Evolutionary conservation across 164 flowering plant species (phyloP).

Genomic region (Berberis thunbergii): DNA sequence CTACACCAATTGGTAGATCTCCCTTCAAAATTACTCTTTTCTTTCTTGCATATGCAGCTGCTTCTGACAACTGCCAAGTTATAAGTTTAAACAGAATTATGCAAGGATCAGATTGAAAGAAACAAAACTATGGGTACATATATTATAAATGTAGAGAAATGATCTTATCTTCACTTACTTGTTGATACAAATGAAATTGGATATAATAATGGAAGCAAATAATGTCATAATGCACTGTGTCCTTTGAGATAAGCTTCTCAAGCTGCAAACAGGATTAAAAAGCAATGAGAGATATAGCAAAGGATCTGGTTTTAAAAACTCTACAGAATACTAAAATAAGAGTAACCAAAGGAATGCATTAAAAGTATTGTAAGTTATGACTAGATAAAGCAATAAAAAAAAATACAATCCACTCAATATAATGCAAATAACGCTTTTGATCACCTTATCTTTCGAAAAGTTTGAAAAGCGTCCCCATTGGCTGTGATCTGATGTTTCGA

Average conservation of each 20-base stretch:
- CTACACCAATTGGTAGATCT: conserved; percentile 94
- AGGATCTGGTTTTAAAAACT: not conserved
- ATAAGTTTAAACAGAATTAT: conserved; percentile 2
- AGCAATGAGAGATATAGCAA: conserved; percentile 5
- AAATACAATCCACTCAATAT: not conserved
- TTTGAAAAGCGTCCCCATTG: conserved; percentile 92
- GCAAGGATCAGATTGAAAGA: not conserved
- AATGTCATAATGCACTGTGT: conserved; percentile 52
- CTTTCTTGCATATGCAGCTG: conserved; percentile 62
- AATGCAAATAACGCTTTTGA: not conserved
- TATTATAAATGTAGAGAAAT: not conserved
- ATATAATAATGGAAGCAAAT: conserved; percentile 61
- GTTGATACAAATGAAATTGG: conserved; percentile 78
- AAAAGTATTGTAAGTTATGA: too few relatives aligned
- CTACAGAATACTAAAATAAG: not conserved
- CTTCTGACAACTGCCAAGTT: conserved; percentile 6
- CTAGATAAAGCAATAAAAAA: too few relatives aligned
- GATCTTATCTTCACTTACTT: conserved; percentile 35
- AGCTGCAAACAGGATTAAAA: conserved; percentile 46
- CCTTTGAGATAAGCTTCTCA: conserved; percentile 76
- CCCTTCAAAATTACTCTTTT: conserved; percentile 86
- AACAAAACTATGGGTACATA: not conserved
- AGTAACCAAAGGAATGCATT: not conserved
- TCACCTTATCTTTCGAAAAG: conserved; percentile 69
- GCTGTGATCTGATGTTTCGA: conserved; percentile 93